These are phyloP conservation scores for Leucocoprinus sp. DNA, from an alignment of 768 basidiomycete species.

Conservation along the genomic window DNA sequence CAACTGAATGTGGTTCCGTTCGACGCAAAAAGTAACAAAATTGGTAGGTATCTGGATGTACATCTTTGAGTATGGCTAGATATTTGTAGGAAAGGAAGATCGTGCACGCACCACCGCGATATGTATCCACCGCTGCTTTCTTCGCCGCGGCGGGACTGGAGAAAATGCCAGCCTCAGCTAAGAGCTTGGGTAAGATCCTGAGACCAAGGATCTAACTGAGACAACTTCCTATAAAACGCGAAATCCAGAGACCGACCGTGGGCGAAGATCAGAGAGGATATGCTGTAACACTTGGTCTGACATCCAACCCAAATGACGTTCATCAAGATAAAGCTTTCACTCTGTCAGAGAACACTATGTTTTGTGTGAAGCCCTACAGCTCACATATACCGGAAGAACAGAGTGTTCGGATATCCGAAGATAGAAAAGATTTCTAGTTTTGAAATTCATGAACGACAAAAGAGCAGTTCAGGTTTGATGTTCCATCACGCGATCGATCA, in stretches of 20 bases:
- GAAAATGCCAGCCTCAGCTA: slow-evolving; percentile 44
- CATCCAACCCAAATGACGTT: slow-evolving; percentile 88
- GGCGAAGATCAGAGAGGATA: slow-evolving; percentile 72
- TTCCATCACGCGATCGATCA: too few relatives aligned
- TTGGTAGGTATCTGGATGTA: slow-evolving; percentile 68
- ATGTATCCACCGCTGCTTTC: slow-evolving; percentile 71
- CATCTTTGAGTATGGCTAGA: background rate
- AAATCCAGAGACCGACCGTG: slow-evolving; percentile 39
- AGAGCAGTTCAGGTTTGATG: background rate
- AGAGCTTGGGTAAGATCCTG: slow-evolving; percentile 63
- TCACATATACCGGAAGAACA: slow-evolving; percentile 76
- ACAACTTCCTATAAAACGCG: slow-evolving; percentile 5
- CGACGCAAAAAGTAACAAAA: slow-evolving; percentile 87
- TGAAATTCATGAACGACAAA: slow-evolving; percentile 51
- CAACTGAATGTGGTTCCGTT: slow-evolving; percentile 72
- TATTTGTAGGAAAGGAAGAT: slow-evolving; percentile 5
- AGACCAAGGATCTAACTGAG: background rate
- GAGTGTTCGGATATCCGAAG: slow-evolving; percentile 67
- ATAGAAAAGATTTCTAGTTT: slow-evolving; percentile 72
- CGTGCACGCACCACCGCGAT: slow-evolving; percentile 62
- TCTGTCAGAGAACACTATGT: slow-evolving; percentile 9
- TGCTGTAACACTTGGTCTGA: slow-evolving; percentile 71
- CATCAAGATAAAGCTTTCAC: slow-evolving; percentile 74
- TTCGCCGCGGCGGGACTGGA: slow-evolving; percentile 38
- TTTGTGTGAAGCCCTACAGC: background rate